Conservation (phyloP, 257 asterid genomes). For the Fraxinus pennsylvanica region DNA sequence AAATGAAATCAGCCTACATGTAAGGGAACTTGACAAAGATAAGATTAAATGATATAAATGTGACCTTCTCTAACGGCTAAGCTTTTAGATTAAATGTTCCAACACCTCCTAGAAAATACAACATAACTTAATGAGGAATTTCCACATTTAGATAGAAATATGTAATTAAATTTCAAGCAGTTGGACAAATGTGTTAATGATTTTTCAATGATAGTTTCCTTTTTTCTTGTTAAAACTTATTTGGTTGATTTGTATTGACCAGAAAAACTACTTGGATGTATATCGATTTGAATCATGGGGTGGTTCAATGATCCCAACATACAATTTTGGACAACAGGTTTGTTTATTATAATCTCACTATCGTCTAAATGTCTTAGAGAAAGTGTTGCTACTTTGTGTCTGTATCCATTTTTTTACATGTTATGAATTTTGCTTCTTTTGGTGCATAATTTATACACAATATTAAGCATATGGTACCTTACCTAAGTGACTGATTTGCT, state of each 20-base stretch:
- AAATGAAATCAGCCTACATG: not conserved
- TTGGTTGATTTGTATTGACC: slow-evolving; percentile 32
- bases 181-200: slow-evolving; percentile 10
- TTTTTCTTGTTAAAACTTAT: slow-evolving; percentile 17
- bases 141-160: not conserved
- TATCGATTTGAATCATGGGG: slow-evolving; percentile 95
- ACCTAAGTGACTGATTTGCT: not conserved
- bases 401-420: slow-evolving; percentile 14
- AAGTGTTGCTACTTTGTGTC: not conserved
- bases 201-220: slow-evolving; percentile 10
- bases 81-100: not conserved
- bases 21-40: not conserved
- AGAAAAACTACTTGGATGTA: slow-evolving; percentile 96
- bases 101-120: not conserved
- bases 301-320: slow-evolving; percentile 82
- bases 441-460: not conserved
- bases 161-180: not conserved
- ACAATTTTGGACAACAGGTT: slow-evolving; percentile 82
- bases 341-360: slow-evolving; percentile 23
- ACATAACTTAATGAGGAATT: not conserved
- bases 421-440: not conserved
- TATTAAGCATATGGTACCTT: not conserved
- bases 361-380: slow-evolving; percentile 4
- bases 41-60: too few relatives aligned
- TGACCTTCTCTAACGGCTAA: too few relatives aligned